phyloP scores from a whole-genome alignment of 2,329 filamentous ascomycete genomes.

The Kalmusia sp. region DNA sequence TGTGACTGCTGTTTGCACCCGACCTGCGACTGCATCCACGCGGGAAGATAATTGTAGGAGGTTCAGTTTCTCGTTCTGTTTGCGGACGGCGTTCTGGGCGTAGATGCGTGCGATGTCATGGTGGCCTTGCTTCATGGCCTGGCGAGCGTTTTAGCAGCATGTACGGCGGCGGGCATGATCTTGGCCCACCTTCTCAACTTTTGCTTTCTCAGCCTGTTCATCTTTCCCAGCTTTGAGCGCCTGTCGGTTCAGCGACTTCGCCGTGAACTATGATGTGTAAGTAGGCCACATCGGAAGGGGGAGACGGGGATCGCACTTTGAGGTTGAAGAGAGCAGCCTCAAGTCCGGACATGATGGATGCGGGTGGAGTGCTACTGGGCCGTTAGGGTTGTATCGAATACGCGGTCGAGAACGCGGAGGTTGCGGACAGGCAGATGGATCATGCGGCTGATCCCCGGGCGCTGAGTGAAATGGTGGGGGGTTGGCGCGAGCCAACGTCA shows the following conservation, averaged over 20 bases:
- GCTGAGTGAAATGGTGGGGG: slow-evolving; percentile 29
- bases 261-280: slow-evolving; percentile 60
- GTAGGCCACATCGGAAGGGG: slow-evolving; percentile 15
- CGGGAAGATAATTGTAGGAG: slow-evolving; percentile 63
- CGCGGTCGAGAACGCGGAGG: slow-evolving; percentile 18
- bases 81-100: slow-evolving; percentile 68
- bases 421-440: slow-evolving; percentile 23
- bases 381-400: slow-evolving; percentile 16
- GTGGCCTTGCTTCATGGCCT: slow-evolving; percentile 67
- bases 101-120: slow-evolving; percentile 69
- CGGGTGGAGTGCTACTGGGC: slow-evolving; percentile 4
- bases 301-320: slow-evolving; percentile 54
- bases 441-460: slow-evolving; percentile 34
- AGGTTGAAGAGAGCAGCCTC: slow-evolving; percentile 69
- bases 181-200: slow-evolving; percentile 63
- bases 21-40: slow-evolving; percentile 65
- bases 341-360: slow-evolving; percentile 62
- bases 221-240: slow-evolving; percentile 67
- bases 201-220: slow-evolving; percentile 66
- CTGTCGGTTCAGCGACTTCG: slow-evolving; percentile 69
- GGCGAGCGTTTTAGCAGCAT: background rate
- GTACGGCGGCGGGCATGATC: background rate
- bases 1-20: slow-evolving; percentile 69
- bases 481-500: slow-evolving; percentile 29
- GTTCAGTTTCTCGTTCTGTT: slow-evolving; percentile 68